Base-by-base conservation (phyloP, 306 rosid species). In the Prunus campanulata region DNA sequence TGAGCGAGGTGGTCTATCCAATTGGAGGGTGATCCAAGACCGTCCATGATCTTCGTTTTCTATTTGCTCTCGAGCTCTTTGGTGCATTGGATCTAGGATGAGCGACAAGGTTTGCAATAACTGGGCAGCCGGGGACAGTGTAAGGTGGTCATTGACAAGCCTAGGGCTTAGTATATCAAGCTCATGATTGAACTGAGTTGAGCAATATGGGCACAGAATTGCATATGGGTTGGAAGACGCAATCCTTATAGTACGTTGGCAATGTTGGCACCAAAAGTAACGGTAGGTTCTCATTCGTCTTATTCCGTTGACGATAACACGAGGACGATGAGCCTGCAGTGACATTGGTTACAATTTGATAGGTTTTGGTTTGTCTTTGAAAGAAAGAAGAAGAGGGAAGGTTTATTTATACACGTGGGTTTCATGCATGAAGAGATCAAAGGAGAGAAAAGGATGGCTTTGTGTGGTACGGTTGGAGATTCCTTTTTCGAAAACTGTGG, bases 241-340 rank as follows among this genome's bases (percentile, higher is more conserved):
- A 48, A 64, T 49, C 22, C 78, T 74, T 48, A 74, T 55, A 2
- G 63, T 50, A 7, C 56, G 61, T 48, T 63, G 78, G 71, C 78
- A 75, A 32, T 75, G 71, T 7, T 10, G 63, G 71, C 78, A 63
- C 78, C 78, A 75, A 27, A 89, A 91, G 80, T 81, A 85, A 65
- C 87, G 91, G 54, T 76, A 89, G 13, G 88, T 84, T 89, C 97
- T 87, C 59, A 76, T 85, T 86, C 93, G 85, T 83, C 85, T 77
- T 61, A 79, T 77, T 0, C 93, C 94, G n/a, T 89, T 86, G 57
- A 83, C 83, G 1, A 79, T 30, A 8, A 66, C 81, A 4, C 94
- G 92, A 80, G 91, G 82, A 61, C 88, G 89, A 46, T 80, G 82
- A 70, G 72, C 60, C 68, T 16, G 27, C 2, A 76, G 59, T 22